Evolutionary conservation across 2,329 filamentous ascomycete genomes (phyloP).

Genomic region (Alternaria sp.): DNA sequence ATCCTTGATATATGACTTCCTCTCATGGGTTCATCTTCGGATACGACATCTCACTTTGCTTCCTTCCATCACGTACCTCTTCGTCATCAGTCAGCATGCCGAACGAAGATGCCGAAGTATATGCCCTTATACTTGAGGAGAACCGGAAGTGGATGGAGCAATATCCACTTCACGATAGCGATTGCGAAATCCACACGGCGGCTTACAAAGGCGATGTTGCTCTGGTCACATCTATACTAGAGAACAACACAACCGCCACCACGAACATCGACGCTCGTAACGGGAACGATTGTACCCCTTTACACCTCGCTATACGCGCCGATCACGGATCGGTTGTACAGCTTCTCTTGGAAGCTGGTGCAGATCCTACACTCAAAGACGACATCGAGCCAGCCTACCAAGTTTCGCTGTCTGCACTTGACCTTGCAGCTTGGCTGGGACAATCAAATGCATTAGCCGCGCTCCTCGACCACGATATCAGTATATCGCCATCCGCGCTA

Average conservation of each 20-base stretch:
- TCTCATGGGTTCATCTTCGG: background rate
- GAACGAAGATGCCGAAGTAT: background rate
- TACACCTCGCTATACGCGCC: constrained; percentile 1
- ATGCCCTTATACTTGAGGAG: background rate
- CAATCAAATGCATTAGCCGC: background rate
- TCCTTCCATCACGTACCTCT: background rate
- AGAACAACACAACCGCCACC: background rate
- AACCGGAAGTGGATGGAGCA: background rate
- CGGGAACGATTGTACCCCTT: background rate
- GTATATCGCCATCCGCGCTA: background rate
- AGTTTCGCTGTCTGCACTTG: background rate
- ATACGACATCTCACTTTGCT: background rate
- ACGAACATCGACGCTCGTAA: background rate
- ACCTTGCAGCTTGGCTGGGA: background rate
- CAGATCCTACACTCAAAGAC: background rate
- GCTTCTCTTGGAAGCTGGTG: background rate
- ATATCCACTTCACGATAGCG: background rate
- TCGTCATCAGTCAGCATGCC: background rate
- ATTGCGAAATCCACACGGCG: background rate
- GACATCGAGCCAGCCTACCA: background rate
- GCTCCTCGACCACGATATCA: background rate
- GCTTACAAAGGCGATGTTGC: background rate
- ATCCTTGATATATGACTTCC: background rate
- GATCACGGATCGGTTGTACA: background rate
- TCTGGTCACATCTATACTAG: background rate